These are phyloP conservation scores for Chenopodium suecicum DNA, from an alignment of 148 eudicot species.

Conservation along the genomic window DNA sequence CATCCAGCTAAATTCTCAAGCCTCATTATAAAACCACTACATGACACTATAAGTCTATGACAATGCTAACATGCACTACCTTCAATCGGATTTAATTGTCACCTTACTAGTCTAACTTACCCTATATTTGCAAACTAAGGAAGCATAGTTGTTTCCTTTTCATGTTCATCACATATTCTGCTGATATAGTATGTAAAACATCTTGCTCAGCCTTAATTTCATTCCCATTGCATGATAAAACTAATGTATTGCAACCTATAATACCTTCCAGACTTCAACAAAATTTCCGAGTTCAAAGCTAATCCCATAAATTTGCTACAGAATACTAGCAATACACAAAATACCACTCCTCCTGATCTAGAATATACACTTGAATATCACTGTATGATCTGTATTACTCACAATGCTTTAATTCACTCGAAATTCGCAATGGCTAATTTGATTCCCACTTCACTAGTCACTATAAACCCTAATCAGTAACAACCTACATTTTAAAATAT, in stretches of 20 bases:
- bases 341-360: not conserved
- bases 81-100: not conserved
- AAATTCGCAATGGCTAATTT: not conserved
- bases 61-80: not conserved
- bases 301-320: not conserved
- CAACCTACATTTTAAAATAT: not conserved
- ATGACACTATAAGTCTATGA: not conserved
- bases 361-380: not conserved
- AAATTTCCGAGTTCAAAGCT: not conserved
- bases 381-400: no score
- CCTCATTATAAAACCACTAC: not conserved
- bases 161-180: not conserved
- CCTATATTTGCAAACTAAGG: not conserved
- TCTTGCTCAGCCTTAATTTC: not conserved
- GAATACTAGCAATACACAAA: not conserved
- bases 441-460: not conserved
- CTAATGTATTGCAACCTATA: not conserved
- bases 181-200: not conserved
- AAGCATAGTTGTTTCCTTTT: not conserved
- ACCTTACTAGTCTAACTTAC: not conserved
- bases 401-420: not conserved
- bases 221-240: not conserved
- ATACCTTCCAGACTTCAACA: not conserved
- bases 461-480: not conserved
- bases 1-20: not conserved